Base-by-base conservation (phyloP, 805 yeast genomes). In the Metschnikowia proteae region DNA sequence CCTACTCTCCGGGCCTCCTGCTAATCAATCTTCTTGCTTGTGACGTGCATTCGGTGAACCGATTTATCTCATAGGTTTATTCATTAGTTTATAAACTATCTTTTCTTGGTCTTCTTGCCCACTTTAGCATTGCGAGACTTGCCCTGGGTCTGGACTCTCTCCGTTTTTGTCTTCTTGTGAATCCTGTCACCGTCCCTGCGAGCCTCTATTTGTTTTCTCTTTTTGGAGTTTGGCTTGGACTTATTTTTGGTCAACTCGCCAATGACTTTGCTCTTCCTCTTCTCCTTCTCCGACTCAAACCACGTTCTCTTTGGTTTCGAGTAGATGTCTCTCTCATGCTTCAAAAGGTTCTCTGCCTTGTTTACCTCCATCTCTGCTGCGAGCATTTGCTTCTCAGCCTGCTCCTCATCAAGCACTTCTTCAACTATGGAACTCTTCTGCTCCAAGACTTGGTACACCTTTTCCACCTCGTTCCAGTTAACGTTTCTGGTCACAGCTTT, bases 221-320 rank as follows among this genome's bases (percentile, higher is more conserved):
- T 83, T 64, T 82, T 84, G 48, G 86, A 78, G 58, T 83, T 85
- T 25, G 76, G 63, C 58, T 76, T 78, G 61, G 81, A 79, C 47
- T 81, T 82, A 47, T 72, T 75, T 49, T 79, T 74, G 37, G 75
- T 67, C 51, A 73, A 62, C 40, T 69, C 72, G 31, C 63, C 67
- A 65, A 68, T 60, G 6, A 64, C 75, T 45, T 56, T 63, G 13
- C 65, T 56, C 58, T 58, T 70, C 67, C 74, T 70, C 67, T 81
- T 80, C 32, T 80, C 83, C 43, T 66, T 68, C 51, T 79, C 82
- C 31, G 75, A 61, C 68, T 88, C 92, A 67, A 94, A 92, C 99
- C 99, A 94, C 0, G 99, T 94, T 71, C 99, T 82, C 67, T 81
- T 89, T 31, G 99, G 98, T 61, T 97, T 80, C 0, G 96, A 73